Evolutionary conservation across 495 filamentous ascomycete species (phyloP), one percentile per base, ranked within the genome.

Genomic region (Astrothelium subdiscretum): DNA sequence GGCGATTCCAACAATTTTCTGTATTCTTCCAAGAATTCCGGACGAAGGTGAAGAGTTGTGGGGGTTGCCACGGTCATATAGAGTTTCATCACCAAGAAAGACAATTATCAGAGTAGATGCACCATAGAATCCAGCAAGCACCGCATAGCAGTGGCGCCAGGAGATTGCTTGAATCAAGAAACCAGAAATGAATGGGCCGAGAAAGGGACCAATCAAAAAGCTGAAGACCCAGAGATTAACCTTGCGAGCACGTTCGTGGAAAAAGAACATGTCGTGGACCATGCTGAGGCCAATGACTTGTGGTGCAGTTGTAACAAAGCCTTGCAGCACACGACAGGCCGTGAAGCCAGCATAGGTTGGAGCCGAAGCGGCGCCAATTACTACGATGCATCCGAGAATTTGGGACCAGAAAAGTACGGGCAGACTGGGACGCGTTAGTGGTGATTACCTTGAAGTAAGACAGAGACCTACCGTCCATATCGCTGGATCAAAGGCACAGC

Each of bases 211-310:
- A 57, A 82, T 74, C 54, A 81, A 73, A 32, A 76, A 74, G 24
- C 65, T 74, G 59, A 69, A 64, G 58, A 77, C 74, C 82, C 81
- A 85, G 67, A 83, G 77, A 68, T 86, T 85, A 70, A 87, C 86
- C 68, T 85, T 85, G 11, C 82, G 75, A 24, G 76, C 77, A 60
- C 82, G 81, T 63, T 86, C 82, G 63, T 86, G 83, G 70, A 85
- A 79, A 75, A 83, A 87, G 73, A 85, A 87, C 59, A 85, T 76
- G 72, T 86, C 84, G 66, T 85, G 82, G 66, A 86, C 79, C 67
- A 80, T 83, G 74, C 84, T 83, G 20, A 87, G 72, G 1, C 81
- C 83, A 29, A 80, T 81, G 67, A 72, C 78, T 68, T 81, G 78
- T 0, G 74, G 76, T 2, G 83, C 82, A 2, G 78, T 85, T 3